phyloP scores from a whole-genome alignment of 768 basidiomycete genomes.

The Lactarius quietus region DNA sequence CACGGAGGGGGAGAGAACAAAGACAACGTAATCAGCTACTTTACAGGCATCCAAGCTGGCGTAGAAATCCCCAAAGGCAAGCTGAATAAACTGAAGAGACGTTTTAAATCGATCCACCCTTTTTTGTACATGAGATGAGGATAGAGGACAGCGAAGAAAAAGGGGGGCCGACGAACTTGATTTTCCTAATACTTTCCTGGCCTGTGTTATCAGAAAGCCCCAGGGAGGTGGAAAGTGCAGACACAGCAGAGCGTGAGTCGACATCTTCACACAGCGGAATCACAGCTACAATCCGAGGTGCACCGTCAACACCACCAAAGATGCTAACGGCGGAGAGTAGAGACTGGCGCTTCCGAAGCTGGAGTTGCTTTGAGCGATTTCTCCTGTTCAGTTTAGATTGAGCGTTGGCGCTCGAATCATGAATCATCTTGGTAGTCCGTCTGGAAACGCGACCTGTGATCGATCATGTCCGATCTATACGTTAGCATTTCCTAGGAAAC shows the following conservation, averaged over 20 bases:
- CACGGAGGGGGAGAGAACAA: conserved; percentile 72
- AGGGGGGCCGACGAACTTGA: conserved; percentile 49
- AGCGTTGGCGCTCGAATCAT: conserved; percentile 48
- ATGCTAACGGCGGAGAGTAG: conserved; percentile 70
- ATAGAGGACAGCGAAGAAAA: conserved; percentile 7
- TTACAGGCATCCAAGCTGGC: conserved; percentile 80
- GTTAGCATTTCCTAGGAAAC: not conserved
- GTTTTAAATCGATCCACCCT: conserved; percentile 91
- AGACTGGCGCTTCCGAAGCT: conserved; percentile 64
- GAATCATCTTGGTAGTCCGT: conserved; percentile 50
- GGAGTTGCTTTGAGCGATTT: conserved; percentile 82
- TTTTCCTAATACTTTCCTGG: conserved; percentile 56
- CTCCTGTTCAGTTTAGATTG: conserved; percentile 76
- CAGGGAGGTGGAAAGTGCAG: conserved; percentile 56
- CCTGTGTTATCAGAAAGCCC: conserved; percentile 52
- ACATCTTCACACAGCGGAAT: conserved; percentile 78
- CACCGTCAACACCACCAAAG: conserved; percentile 72
- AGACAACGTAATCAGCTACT: conserved; percentile 86
- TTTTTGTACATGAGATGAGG: conserved; percentile 7
- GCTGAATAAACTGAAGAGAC: conserved; percentile 79
- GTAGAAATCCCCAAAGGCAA: conserved; percentile 70
- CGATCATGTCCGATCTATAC: not conserved
- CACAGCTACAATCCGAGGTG: conserved; percentile 83
- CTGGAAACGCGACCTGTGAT: conserved; percentile 54
- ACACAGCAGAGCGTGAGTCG: conserved; percentile 46